These are phyloP conservation scores for Trichoderma harzianum DNA, from an alignment of 2,329 filamentous ascomycete genomes.

Conservation along the genomic window DNA sequence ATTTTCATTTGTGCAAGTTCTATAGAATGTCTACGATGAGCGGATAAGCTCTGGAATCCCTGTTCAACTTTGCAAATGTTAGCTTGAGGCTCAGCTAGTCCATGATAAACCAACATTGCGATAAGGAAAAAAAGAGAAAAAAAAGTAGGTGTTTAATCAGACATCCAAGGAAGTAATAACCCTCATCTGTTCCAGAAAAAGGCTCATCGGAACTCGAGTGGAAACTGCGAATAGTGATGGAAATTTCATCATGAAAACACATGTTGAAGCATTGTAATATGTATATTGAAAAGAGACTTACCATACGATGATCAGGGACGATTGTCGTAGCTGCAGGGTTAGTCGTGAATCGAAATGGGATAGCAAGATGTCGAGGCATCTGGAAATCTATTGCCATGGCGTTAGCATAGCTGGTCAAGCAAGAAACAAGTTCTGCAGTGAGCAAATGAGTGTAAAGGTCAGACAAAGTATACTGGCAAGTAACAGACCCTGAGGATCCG, in stretches of 20 bases:
- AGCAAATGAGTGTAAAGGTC: constrained; percentile 39
- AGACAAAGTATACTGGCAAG: constrained; percentile 89
- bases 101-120: not conserved
- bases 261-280: not conserved
- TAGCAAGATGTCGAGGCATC: not conserved
- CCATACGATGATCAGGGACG: not conserved
- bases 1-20: not conserved
- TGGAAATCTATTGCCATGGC: not conserved
- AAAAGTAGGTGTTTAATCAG: constrained; percentile 46
- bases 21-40: not conserved
- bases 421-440: constrained; percentile 3
- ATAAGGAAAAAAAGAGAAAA: constrained; percentile 15
- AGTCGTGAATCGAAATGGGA: not conserved
- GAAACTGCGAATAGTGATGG: constrained; percentile 82
- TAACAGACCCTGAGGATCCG: constrained; percentile 70
- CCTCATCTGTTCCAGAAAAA: constrained; percentile 67
- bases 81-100: not conserved
- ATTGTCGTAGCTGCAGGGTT: not conserved
- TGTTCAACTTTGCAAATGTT: constrained; percentile 5
- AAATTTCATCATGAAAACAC: constrained; percentile 63
- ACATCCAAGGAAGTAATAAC: constrained; percentile 73
- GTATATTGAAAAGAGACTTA: constrained; percentile 19
- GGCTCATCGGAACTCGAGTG: constrained; percentile 71
- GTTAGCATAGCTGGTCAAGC: constrained; percentile 9
- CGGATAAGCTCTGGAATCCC: not conserved